These are phyloP conservation scores for Irpex sp. DNA, from an alignment of 1,284 basidiomycete species.

Conservation along the genomic window DNA sequence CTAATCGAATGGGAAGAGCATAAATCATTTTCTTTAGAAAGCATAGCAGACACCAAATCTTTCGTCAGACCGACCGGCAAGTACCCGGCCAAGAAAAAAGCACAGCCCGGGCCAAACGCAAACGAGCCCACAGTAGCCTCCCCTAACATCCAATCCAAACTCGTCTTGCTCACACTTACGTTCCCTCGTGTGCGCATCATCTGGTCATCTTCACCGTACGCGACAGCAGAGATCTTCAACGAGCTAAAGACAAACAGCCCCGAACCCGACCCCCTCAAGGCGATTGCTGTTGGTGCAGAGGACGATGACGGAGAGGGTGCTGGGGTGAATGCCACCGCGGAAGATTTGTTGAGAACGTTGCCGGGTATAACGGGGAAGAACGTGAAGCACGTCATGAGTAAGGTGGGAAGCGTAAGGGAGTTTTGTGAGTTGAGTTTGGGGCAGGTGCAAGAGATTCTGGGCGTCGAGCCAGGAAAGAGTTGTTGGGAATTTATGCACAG, in stretches of 20 bases:
- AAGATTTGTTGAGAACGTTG: conserved; percentile 70
- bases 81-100: conserved; percentile 51
- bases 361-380: conserved; percentile 87
- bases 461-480: conserved; percentile 76
- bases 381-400: conserved; percentile 80
- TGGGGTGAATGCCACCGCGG: conserved; percentile 69
- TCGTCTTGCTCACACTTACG: conserved; percentile 84
- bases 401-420: conserved; percentile 73
- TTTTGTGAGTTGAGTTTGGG: conserved; percentile 66
- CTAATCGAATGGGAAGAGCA: conserved; percentile 99
- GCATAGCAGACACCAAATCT: conserved; percentile 55
- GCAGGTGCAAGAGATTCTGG: conserved; percentile 75
- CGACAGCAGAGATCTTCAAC: conserved; percentile 88
- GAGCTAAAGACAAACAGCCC: conserved; percentile 85
- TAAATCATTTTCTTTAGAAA: conserved; percentile 90
- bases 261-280: conserved; percentile 80
- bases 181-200: conserved; percentile 93
- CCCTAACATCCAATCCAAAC: conserved; percentile 78
- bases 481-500: conserved; percentile 83
- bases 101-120: conserved; percentile 31
- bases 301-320: conserved; percentile 62
- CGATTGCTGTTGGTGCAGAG: conserved; percentile 79
- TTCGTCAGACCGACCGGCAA: conserved; percentile 56
- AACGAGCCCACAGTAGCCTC: conserved; percentile 34
- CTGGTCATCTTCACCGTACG: conserved; percentile 95